A percentile compares a stretch with the other conserved stretches of the same genome.
phyloP scores from a whole-genome alignment of 768 basidiomycete genomes.

The Amanita thiersii region DNA sequence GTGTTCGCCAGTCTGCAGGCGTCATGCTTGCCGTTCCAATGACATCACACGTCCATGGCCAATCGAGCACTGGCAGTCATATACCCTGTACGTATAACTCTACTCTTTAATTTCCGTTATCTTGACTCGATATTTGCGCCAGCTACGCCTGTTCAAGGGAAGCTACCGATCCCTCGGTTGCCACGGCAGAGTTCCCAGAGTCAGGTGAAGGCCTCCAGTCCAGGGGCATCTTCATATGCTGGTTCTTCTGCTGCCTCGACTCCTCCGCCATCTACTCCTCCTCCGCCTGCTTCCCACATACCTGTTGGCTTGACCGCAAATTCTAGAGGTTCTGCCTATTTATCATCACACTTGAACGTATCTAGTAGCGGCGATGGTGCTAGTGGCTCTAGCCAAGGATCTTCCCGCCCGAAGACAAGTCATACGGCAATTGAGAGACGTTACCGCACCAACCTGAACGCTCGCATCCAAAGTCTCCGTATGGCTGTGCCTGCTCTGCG shows the following conservation, averaged over 20 bases:
- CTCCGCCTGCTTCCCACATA: slow-evolving; percentile 8
- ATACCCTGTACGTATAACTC: slow-evolving; percentile 16
- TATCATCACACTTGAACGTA: not conserved
- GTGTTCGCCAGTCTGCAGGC: slow-evolving; percentile 47
- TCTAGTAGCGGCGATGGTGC: not conserved
- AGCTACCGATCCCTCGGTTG: slow-evolving; percentile 31
- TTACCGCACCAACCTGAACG: slow-evolving; percentile 84
- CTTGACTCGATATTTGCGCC: slow-evolving; percentile 8
- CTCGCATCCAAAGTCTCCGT: slow-evolving; percentile 74
- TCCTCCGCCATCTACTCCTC: slow-evolving; percentile 22
- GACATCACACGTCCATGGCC: slow-evolving; percentile 24
- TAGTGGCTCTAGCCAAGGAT: slow-evolving; percentile 3
- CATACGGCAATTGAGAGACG: slow-evolving; percentile 87
- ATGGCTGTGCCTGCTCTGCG: slow-evolving; percentile 80
- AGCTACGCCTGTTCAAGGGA: slow-evolving; percentile 18
- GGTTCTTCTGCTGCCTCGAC: slow-evolving; percentile 34
- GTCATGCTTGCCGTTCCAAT: slow-evolving; percentile 45
- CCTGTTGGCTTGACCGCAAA: not conserved
- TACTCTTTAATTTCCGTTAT: not conserved
- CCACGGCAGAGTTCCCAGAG: slow-evolving; percentile 19
- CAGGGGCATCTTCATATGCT: slow-evolving; percentile 34
- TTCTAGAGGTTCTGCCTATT: slow-evolving; percentile 9
- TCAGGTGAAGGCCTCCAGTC: slow-evolving; percentile 15
- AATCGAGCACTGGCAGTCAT: slow-evolving; percentile 7
- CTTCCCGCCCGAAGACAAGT: slow-evolving; percentile 66